Base-by-base conservation (phyloP, 352 stramenopile species). In the Discostella stelligera region DNA sequence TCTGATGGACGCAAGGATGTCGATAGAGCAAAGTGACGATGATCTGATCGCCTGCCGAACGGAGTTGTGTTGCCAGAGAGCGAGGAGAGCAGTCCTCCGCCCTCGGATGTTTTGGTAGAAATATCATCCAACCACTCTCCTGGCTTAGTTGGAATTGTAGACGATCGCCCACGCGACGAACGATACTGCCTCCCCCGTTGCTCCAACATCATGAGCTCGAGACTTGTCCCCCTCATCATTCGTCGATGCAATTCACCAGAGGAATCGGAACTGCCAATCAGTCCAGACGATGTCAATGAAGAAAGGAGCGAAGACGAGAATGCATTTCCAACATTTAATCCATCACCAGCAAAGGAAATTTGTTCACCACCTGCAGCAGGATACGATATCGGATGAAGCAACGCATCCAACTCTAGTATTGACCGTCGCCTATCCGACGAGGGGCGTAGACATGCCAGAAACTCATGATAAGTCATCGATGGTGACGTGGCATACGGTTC, bases 1-100 rank as follows among this genome's bases (percentile, higher is more conserved):
- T 39, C 37, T 18, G 67, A 10, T 18, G 79, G 73, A 63, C 86
- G 75, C 52, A 89, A 73, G 0, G 81, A 76, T 30, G 81, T 64
- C 20, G 74, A 81, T 23, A 90, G 30, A 49, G 77, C 67, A 82
- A 89, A 91, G 71, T 91, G 83, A 65, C 71, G 71, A 77, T 91
- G 83, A 14, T 83, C n/a, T 18, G 71, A 80, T 70, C 83, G 69
- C 50, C 46, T 68, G 13, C 61, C 46, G 41, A 72, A 66, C 10
- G 41, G 21, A 48, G 14, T 62, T 2, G 32, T 21, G 49, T 64
- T 67, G 16, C 60, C 61, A 25, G 84, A 88, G 10, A 88, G 39
- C 39, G 66, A 82, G 6, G 76, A 71, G 25, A 88, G 66, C 2
- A 90, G 13, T 64, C 79, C 82, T 53, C 63, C 65, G 30, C 59